A percentile compares a stretch with the other conserved stretches of the same genome.
These are phyloP conservation scores for Allantophomopsis cytisporea DNA, from an alignment of 2,329 filamentous ascomycete species.

Conservation along the genomic window DNA sequence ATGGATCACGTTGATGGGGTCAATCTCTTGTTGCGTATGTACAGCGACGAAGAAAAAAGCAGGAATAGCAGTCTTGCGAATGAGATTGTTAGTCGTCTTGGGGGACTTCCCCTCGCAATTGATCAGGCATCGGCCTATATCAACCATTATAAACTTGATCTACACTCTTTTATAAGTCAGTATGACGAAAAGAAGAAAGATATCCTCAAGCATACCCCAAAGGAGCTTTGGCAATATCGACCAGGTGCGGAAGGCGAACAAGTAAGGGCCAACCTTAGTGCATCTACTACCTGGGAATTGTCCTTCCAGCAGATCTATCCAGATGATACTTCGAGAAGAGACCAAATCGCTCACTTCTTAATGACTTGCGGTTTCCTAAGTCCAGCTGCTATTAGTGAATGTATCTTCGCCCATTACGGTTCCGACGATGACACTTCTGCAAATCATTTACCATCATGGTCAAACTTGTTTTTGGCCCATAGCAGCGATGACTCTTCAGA, in stretches of 20 bases:
- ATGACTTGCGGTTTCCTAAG: no score
- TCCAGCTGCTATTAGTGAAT: no score
- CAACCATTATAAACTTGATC: not conserved
- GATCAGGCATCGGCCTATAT: constrained; percentile 2
- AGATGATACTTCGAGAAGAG: not conserved
- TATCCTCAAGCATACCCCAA: not conserved
- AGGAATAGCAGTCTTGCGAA: not conserved
- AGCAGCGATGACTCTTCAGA: no score
- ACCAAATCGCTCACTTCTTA: not conserved
- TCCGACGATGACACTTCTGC: no score
- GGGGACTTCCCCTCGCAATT: constrained; percentile 1
- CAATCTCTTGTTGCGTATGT: not conserved
- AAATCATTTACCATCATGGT: no score
- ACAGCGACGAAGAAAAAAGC: not conserved
- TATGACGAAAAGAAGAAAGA: not conserved
- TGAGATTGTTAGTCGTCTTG: constrained; percentile 1
- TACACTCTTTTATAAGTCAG: not conserved
- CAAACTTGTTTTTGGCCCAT: no score
- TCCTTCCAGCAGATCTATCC: not conserved
- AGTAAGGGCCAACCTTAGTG: not conserved
- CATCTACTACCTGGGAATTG: constrained; percentile 1
- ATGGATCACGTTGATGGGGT: not conserved
- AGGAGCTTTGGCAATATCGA: not conserved
- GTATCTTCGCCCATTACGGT: no score
- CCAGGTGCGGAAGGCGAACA: not conserved